Percentiles rank a stretch among this genome's conserved stretches.
These are phyloP conservation scores for Penicillium frequentans DNA, from an alignment of 2,329 filamentous ascomycete species.

Conservation along the genomic window DNA sequence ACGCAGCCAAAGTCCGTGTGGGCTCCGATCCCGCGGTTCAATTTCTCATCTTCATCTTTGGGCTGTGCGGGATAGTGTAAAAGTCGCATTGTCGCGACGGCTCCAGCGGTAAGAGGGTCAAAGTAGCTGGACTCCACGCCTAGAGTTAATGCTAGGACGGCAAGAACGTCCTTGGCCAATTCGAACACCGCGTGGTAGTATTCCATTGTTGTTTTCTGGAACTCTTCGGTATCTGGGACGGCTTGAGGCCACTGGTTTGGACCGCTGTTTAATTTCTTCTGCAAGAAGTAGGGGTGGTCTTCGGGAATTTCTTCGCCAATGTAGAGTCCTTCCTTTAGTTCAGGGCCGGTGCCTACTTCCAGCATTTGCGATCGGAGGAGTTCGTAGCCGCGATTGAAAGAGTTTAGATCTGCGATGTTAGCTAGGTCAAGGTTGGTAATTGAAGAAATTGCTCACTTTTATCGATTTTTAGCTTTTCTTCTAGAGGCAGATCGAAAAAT, in stretches of 20 bases:
- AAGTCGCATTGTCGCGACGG: slow-evolving; percentile 44
- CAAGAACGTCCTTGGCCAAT: slow-evolving; percentile 44
- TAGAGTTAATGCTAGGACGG: slow-evolving; percentile 42
- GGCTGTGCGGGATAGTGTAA: slow-evolving; percentile 46
- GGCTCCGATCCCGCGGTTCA: slow-evolving; percentile 44
- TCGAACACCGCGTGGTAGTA: slow-evolving; percentile 43
- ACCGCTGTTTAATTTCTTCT: slow-evolving; percentile 40
- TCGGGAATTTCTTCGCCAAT: slow-evolving; percentile 44
- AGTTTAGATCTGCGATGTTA: slow-evolving; percentile 33
- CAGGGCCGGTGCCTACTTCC: slow-evolving; percentile 43
- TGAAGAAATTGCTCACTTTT: slow-evolving; percentile 24
- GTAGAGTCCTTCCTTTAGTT: slow-evolving; percentile 47
- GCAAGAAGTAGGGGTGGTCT: slow-evolving; percentile 39
- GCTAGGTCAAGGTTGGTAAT: neutral
- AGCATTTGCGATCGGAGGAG: slow-evolving; percentile 44
- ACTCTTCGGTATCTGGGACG: slow-evolving; percentile 27
- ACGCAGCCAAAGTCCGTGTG: slow-evolving; percentile 47
- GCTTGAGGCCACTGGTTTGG: slow-evolving; percentile 44
- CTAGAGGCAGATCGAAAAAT: slow-evolving; percentile 43
- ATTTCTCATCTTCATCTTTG: slow-evolving; percentile 35
- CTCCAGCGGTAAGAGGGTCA: slow-evolving; percentile 34
- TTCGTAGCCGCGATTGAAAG: slow-evolving; percentile 47
- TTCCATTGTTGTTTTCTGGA: slow-evolving; percentile 39
- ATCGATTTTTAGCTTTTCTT: slow-evolving; percentile 42
- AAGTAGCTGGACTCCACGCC: slow-evolving; percentile 40